Evolutionary conservation across 352 stramenopile species (phyloP), one percentile per base, ranked within the genome.

Genomic region (Pythium folliculosum): DNA sequence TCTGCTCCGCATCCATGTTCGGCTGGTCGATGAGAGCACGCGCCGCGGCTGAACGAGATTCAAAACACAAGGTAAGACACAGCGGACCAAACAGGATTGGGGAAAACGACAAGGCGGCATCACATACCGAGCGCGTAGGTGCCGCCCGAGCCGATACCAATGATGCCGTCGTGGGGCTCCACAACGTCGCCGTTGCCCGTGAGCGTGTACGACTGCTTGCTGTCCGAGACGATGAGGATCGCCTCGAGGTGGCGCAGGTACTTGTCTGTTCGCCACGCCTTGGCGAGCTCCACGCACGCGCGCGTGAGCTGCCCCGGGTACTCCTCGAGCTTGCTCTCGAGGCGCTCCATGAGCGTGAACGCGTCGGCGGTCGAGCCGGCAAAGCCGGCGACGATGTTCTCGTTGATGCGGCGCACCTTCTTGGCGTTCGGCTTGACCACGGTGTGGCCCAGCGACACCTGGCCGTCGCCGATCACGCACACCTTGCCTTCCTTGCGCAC

Each of bases 181-280:
- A 99, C 81, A 5, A 99, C 97, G 73, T 99, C 97, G 44, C 97
- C 97, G 75, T 99, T 99, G 40, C 97, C 97, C 37, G 96, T 99
- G 58, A 99, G 81, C 77, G 98, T 98, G 78, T 98, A 98, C 45
- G 90, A 98, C 57, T 97, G 87, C 56, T 97, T 97, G 63, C 81
- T 86, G 85, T 99, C 97, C 27, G 96, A 95, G 3, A 99, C 97
- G 48, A 99, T 95, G 49, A 98, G 70, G 35, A 93, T 92, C 19
- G 89, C 86, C 78, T 99, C 97, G 23, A 99, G 83, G 60, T 89
- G 83, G 67, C 97, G 86, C 60, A 99, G 78, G 76, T 99, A 99
- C 80, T 99, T 99, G 80, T 99, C 97, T 64, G 97, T 99, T 69
- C 97, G 86, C 97, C 97, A 99, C 40, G 89, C 96, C 79, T 99